A percentile compares a stretch with the other conserved stretches of the same genome.
These are phyloP conservation scores for Penicillium sp. DNA, from an alignment of 2,329 filamentous ascomycete genomes.

Conservation along the genomic window DNA sequence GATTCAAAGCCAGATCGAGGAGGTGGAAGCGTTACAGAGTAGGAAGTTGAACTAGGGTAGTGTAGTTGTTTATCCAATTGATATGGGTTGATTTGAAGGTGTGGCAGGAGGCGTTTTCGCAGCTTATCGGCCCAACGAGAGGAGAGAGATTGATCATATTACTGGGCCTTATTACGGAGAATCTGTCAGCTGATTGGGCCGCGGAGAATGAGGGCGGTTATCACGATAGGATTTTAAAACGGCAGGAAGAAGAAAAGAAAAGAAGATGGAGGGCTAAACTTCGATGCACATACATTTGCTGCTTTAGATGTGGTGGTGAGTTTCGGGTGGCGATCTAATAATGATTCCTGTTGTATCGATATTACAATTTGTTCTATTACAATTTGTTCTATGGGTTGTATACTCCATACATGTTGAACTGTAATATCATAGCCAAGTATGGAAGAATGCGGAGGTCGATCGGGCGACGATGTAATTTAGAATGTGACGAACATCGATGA, in stretches of 20 bases:
- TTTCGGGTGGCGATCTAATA: slow-evolving; percentile 18
- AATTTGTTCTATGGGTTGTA: background rate
- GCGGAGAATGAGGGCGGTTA: slow-evolving; percentile 7
- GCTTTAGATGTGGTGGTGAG: background rate
- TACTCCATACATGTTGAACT: background rate
- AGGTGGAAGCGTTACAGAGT: slow-evolving; percentile 13
- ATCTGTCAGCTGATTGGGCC: slow-evolving; percentile 21
- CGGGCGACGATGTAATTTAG: too few relatives aligned
- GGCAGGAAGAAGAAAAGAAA: background rate
- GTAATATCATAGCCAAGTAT: background rate
- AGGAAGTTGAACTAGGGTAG: background rate
- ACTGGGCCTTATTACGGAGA: slow-evolving; percentile 23
- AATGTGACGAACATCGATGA: background rate
- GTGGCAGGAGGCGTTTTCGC: slow-evolving; percentile 2
- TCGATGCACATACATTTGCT: too few relatives aligned
- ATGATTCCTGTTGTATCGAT: slow-evolving; percentile 3
- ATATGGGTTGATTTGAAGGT: slow-evolving; percentile 18
- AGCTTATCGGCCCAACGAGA: slow-evolving; percentile 37
- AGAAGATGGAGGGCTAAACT: background rate
- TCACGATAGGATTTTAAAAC: slow-evolving; percentile 2
- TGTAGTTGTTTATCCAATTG: slow-evolving; percentile 10
- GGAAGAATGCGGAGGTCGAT: slow-evolving; percentile 11
- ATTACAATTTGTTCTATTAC: slow-evolving; percentile 7
- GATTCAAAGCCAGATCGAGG: slow-evolving; percentile 16
- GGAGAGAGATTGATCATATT: slow-evolving; percentile 12